Percentiles rank a stretch among this genome's conserved stretches.
These are phyloP conservation scores for Yarrowia yakushimensis DNA, from an alignment of 805 yeast species.

Conservation along the genomic window DNA sequence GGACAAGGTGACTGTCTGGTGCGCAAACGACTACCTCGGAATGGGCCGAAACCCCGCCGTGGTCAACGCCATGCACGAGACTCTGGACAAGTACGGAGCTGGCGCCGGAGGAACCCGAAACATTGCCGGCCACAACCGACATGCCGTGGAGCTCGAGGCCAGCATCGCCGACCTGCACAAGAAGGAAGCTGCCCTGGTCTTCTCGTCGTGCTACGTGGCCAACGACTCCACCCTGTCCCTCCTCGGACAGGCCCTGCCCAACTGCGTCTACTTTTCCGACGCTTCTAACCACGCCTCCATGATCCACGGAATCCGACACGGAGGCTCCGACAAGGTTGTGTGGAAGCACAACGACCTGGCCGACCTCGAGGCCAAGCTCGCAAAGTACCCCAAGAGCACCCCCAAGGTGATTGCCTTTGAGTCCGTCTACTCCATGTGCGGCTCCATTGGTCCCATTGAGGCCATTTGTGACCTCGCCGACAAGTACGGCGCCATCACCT, in stretches of 20 bases:
- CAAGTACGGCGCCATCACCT: conserved; percentile 94
- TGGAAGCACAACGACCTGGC: conserved; percentile 86
- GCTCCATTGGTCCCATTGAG: conserved; percentile 91
- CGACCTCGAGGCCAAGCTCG: conserved; percentile 76
- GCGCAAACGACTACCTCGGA: conserved; percentile 95
- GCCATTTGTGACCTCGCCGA: conserved; percentile 93
- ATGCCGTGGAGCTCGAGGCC: conserved; percentile 82
- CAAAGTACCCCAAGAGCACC: conserved; percentile 74
- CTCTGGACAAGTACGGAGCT: conserved; percentile 87
- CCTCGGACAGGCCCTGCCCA: conserved; percentile 85
- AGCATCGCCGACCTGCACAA: conserved; percentile 87
- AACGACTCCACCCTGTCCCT: conserved; percentile 92
- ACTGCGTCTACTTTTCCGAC: conserved; percentile 88
- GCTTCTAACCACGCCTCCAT: conserved; percentile 95
- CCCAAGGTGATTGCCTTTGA: conserved; percentile 98
- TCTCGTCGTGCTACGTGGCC: conserved; percentile 93
- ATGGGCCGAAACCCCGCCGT: conserved; percentile 82
- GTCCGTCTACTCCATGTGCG: conserved; percentile 97
- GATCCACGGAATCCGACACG: conserved; percentile 93
- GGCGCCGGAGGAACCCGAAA: conserved; percentile 99
- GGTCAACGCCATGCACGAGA: conserved; percentile 67
- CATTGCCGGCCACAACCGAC: conserved; percentile 94
- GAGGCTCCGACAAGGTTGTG: conserved; percentile 81
- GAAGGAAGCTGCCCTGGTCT: conserved; percentile 92
- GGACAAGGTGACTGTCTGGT: conserved; percentile 97